A percentile compares a stretch with the other conserved stretches of the same genome.
Evolutionary conservation across 2,329 filamentous ascomycete species (phyloP).

Genomic region (Penicillium sumatraense): DNA sequence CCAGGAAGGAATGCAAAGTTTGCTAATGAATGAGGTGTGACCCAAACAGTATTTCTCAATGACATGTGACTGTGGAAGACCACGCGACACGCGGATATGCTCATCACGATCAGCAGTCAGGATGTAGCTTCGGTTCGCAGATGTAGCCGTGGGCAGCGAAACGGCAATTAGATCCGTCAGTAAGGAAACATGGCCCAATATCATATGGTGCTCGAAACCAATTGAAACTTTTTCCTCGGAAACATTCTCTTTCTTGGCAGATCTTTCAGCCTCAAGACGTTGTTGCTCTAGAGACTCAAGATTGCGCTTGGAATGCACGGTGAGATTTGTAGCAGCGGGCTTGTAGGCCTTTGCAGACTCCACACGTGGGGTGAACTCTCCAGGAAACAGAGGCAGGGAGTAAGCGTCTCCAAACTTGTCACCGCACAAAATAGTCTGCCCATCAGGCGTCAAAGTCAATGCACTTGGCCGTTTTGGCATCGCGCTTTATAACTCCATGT

Average conservation of each 20-base stretch:
- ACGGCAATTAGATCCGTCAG: slow-evolving; percentile 74
- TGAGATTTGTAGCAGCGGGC: slow-evolving; percentile 61
- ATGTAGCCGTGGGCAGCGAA: slow-evolving; percentile 51
- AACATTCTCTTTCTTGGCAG: not conserved
- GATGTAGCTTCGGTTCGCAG: slow-evolving; percentile 61
- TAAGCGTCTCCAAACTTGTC: slow-evolving; percentile 99
- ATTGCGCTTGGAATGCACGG: slow-evolving; percentile 67
- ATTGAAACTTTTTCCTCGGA: slow-evolving; percentile 54
- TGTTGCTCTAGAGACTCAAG: slow-evolving; percentile 62
- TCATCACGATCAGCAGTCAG: slow-evolving; percentile 73
- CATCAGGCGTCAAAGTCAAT: slow-evolving; percentile 70
- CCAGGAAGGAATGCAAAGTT: slow-evolving; percentile 67
- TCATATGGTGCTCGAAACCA: slow-evolving; percentile 73
- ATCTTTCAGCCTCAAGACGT: slow-evolving; percentile 47
- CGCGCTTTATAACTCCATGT: slow-evolving; percentile 54
- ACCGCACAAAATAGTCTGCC: slow-evolving; percentile 74
- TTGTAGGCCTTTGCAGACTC: slow-evolving; percentile 45
- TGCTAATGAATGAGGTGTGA: slow-evolving; percentile 82
- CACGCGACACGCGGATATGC: slow-evolving; percentile 87
- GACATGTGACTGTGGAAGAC: slow-evolving; percentile 79
- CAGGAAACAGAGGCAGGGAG: slow-evolving; percentile 71
- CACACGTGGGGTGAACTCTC: slow-evolving; percentile 34
- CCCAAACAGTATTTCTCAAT: slow-evolving; percentile 90
- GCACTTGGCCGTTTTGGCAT: slow-evolving; percentile 92
- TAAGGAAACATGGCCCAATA: slow-evolving; percentile 95